Evolutionary conservation across 495 filamentous ascomycete species (phyloP), one percentile per base, ranked within the genome.

Genomic region (Glonium stellatum): DNA sequence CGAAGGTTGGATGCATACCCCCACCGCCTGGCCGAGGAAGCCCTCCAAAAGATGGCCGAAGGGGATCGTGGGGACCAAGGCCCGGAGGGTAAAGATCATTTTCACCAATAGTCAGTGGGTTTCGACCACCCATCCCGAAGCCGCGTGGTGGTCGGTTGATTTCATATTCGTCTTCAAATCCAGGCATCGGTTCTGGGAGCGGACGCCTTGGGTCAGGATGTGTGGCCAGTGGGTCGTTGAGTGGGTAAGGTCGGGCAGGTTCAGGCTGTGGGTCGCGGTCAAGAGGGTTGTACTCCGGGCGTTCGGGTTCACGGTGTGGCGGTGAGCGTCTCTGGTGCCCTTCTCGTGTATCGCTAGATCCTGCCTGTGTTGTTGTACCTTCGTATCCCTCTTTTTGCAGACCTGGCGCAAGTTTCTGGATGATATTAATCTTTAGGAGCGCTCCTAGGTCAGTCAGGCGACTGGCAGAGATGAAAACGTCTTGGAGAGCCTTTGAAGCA

Each of bases 1-100:
- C 90, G 66, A 95, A 92, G 0, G 90, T 95, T 0, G 93, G 93
- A 73, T 97, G 88, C 93, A 97, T 97, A 1, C 93, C 93, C 44
- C 85, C 83, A 4, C 80, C 81, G 0, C 71, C 69, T 15, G 48
- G 21, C 31, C 78, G 77, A 35, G 77, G 69, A 1, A 83, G 75
- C 57, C 79, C 79, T 15, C 75, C 74, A 41, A 90, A 79, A 11
- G 79, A 76, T 6, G 84, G 84, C 19, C 87, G 72, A 4, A 96
- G 67, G 0, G 92, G 90, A 74, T 96, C 90, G 69, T 90, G 71
- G 0, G 91, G 92, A 0, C 89, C 93, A 11, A 97, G 71, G 12
- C 92, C 92, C 19, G 84, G 81, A 5, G 93, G 93, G 65, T 97
- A 92, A 6, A 97, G 75, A 69, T 98, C 93, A 64, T 88, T 78